Percentiles rank a stretch among this genome's conserved stretches.
phyloP scores from a whole-genome alignment of 2,329 filamentous ascomycete genomes.

The Talaromyces sp. region DNA sequence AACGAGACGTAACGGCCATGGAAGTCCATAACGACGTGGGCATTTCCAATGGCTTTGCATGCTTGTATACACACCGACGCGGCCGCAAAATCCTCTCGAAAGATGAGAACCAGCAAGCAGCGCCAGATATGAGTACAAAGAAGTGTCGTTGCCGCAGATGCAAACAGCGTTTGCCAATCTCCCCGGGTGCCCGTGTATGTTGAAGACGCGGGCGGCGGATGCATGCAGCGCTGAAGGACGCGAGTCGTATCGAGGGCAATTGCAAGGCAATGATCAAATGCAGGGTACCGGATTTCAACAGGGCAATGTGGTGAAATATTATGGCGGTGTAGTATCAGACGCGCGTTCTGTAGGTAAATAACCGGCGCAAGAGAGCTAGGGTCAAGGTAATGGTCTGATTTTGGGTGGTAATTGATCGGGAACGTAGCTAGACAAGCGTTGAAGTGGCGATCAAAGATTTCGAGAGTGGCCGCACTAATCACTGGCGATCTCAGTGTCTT shows the following conservation, averaged over 20 bases:
- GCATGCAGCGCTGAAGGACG: conserved; percentile 64
- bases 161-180: conserved; percentile 54
- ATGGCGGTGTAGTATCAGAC: conserved; percentile 81
- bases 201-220: conserved; percentile 18
- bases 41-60: conserved; percentile 63
- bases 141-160: conserved; percentile 65
- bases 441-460: conserved; percentile 79
- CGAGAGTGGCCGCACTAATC: conserved; percentile 62
- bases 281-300: conserved; percentile 59
- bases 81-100: conserved; percentile 66
- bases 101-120: conserved; percentile 72
- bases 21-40: conserved; percentile 65
- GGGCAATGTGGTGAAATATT: conserved; percentile 73
- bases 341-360: conserved; percentile 72
- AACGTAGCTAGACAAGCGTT: conserved; percentile 68
- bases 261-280: conserved; percentile 70
- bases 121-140: conserved; percentile 83
- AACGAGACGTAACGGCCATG: conserved; percentile 80
- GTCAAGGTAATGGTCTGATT: conserved; percentile 63
- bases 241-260: conserved; percentile 73
- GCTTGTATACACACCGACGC: conserved; percentile 70
- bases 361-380: conserved; percentile 69
- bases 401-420: conserved; percentile 66
- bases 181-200: conserved; percentile 18
- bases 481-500: conserved; percentile 64